A percentile compares a stretch with the other conserved stretches of the same genome.
These are phyloP conservation scores for Trypanosoma rangeli DNA, from an alignment of 208 protist species.

Conservation along the genomic window DNA sequence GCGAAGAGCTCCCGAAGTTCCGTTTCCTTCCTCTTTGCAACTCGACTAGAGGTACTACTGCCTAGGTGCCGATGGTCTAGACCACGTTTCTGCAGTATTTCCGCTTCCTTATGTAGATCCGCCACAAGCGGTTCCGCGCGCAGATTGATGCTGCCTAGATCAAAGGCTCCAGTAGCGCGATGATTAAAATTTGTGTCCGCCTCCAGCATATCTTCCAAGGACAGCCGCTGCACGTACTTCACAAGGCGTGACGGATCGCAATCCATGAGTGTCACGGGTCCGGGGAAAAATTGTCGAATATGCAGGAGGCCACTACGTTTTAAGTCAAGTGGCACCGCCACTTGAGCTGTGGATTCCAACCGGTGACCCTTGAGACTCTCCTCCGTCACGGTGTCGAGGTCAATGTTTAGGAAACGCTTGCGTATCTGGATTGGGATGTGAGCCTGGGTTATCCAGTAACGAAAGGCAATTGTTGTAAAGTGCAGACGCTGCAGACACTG, in stretches of 20 bases:
- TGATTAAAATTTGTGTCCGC: conserved; percentile 36
- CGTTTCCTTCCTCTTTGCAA: conserved; percentile 48
- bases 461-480: conserved; percentile 77
- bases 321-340: conserved; percentile 78
- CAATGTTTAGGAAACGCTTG: conserved; percentile 80
- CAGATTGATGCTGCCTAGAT: conserved; percentile 35
- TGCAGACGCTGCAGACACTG: conserved; percentile 72
- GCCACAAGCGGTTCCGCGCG: conserved; percentile 24
- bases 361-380: conserved; percentile 51
- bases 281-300: conserved; percentile 89
- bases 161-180: conserved; percentile 43
- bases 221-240: conserved; percentile 82
- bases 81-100: conserved; percentile 26
- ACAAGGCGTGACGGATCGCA: conserved; percentile 82
- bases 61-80: conserved; percentile 30
- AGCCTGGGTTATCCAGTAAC: conserved; percentile 75
- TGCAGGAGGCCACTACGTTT: conserved; percentile 89
- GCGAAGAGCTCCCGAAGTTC: conserved; percentile 59
- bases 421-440: conserved; percentile 85
- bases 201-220: conserved; percentile 78
- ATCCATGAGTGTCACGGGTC: conserved; percentile 81
- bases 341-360: conserved; percentile 47
- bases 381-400: conserved; percentile 59
- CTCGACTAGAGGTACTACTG: conserved; percentile 33
- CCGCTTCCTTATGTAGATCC: conserved; percentile 31